These are phyloP conservation scores for Oryza longistaminata DNA, from an alignment of 176 grass and related monocot species.

Conservation along the genomic window DNA sequence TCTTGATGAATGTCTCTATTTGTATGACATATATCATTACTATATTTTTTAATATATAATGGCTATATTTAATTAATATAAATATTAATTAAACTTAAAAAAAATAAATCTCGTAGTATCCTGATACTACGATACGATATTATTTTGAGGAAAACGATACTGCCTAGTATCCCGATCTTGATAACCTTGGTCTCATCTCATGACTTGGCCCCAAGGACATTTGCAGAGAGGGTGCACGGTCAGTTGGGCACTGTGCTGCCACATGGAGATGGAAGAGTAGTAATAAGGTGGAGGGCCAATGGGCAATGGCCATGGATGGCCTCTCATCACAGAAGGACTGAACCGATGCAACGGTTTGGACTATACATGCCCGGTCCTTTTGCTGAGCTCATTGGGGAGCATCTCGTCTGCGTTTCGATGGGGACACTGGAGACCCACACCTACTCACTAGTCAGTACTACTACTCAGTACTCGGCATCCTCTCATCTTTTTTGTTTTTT, in stretches of 20 bases:
- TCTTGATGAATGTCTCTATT: too few relatives aligned
- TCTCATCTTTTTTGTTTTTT: neutral
- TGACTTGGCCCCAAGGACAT: neutral
- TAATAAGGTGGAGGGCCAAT: neutral
- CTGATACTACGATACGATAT: too few relatives aligned
- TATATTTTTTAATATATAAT: too few relatives aligned
- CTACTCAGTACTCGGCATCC: neutral
- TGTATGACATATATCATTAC: too few relatives aligned
- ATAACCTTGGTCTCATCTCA: neutral
- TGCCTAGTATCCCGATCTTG: too few relatives aligned
- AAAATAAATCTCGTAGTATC: too few relatives aligned
- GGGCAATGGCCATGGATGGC: neutral
- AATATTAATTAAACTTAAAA: too few relatives aligned
- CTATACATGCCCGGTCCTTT: slow-evolving; percentile 9
- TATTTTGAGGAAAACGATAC: too few relatives aligned
- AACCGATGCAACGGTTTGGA: slow-evolving; percentile 39
- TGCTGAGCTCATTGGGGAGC: slow-evolving; percentile 2
- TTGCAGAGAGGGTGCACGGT: slow-evolving; percentile 34
- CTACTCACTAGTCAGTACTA: neutral
- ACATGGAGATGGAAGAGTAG: slow-evolving; percentile 21
- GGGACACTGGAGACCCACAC: neutral
- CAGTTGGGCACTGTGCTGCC: slow-evolving; percentile 41
- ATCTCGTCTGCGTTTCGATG: slow-evolving; percentile 25
- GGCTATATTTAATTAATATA: too few relatives aligned
- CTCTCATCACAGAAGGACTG: neutral